Percentiles rank a stretch among this genome's conserved stretches.
Evolutionary conservation across 2,329 filamentous ascomycete species (phyloP).

Genomic region (Aspergillus clavatus): DNA sequence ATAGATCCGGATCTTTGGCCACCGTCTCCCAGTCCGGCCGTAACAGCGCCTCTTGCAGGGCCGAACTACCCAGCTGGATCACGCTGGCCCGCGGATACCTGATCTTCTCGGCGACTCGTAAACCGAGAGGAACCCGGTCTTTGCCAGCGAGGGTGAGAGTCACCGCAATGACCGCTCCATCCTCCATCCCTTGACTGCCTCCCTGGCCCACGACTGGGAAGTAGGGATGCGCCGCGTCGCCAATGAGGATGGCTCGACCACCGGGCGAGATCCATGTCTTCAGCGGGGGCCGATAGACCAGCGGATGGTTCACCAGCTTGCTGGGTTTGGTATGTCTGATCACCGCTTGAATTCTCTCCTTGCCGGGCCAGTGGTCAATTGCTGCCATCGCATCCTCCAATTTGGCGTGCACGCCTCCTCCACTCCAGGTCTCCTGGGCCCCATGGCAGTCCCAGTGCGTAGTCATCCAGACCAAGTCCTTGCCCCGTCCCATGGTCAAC

Average conservation of each 20-base stretch:
- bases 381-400: too few species aligned
- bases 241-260: constrained; percentile 32
- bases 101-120: neutral
- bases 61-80: neutral
- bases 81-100: neutral
- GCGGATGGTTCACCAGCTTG: neutral
- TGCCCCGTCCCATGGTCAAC: neutral
- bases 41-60: neutral
- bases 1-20: constrained; percentile 8
- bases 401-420: too few species aligned
- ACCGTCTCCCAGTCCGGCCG: constrained; percentile 8
- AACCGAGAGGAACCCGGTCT: neutral
- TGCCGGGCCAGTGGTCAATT: too few species aligned
- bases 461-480: neutral
- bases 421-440: too few species aligned
- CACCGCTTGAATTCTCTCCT: neutral
- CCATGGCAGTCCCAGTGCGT: too few species aligned
- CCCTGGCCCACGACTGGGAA: constrained; percentile 43
- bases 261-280: neutral
- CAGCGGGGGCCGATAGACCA: neutral
- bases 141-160: neutral
- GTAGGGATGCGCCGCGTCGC: constrained; percentile 39
- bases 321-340: constrained; percentile 18
- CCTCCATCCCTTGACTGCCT: constrained; percentile 41
- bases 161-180: constrained; percentile 37